phyloP scores from a whole-genome alignment of 1,284 basidiomycete species.

The Cystobasidium pallidum region DNA sequence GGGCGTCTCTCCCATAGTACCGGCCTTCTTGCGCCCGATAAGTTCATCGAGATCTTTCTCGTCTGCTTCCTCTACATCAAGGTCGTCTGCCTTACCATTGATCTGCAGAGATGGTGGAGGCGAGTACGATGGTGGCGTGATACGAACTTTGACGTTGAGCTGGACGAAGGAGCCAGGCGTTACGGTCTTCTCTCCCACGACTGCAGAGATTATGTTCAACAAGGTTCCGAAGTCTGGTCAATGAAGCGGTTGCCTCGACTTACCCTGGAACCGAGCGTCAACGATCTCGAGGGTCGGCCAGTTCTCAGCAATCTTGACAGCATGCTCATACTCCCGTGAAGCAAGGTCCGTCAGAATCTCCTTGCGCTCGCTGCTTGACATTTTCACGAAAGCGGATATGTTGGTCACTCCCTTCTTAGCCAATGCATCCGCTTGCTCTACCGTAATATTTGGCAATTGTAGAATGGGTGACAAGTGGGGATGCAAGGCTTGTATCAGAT shows the following conservation, averaged over 20 bases:
- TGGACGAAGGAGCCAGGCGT: conserved; percentile 88
- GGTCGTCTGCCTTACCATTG: conserved; percentile 37
- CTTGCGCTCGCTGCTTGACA: conserved; percentile 59
- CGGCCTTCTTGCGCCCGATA: conserved; percentile 66
- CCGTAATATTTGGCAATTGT: conserved; percentile 73
- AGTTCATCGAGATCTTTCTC: conserved; percentile 71
- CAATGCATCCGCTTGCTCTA: conserved; percentile 44
- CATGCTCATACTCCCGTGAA: conserved; percentile 58
- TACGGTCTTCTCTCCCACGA: conserved; percentile 85
- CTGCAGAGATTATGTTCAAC: conserved; percentile 59
- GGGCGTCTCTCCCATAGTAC: conserved; percentile 59
- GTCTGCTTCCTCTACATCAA: conserved; percentile 60
- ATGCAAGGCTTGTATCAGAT: conserved; percentile 81
- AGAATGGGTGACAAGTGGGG: conserved; percentile 64
- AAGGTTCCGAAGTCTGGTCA: conserved; percentile 6
- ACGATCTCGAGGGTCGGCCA: conserved; percentile 83
- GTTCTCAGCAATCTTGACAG: conserved; percentile 71
- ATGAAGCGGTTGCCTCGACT: conserved; percentile 47
- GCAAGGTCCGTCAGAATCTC: conserved; percentile 65
- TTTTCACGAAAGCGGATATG: conserved; percentile 45
- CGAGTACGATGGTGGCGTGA: conserved; percentile 28
- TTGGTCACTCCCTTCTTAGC: conserved; percentile 32
- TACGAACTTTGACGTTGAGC: conserved; percentile 70
- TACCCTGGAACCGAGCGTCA: conserved; percentile 85
- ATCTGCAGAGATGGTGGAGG: conserved; percentile 12